Conservation (phyloP, 345 rosid species). For the Limnanthes douglasii region DNA sequence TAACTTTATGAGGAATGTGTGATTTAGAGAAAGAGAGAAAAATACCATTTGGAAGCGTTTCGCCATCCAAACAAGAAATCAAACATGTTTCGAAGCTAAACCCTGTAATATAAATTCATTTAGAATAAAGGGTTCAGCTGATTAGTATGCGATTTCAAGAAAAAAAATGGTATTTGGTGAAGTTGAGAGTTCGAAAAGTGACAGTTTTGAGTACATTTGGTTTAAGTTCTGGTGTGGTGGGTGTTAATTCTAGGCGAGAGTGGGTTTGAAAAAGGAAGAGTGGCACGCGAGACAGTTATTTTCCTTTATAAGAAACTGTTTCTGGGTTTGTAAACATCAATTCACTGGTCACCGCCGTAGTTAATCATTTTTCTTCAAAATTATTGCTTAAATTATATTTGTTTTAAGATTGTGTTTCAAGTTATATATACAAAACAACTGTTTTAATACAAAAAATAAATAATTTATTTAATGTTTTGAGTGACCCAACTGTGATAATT, state of each 20-base stretch:
- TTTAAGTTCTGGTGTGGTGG: conserved; percentile 12
- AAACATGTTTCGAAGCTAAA: conserved; percentile 28
- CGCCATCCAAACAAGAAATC: conserved; percentile 58
- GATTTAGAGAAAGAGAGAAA: too few species aligned
- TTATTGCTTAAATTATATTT: too few species aligned
- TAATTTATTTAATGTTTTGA: too few species aligned
- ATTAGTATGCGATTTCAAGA: neutral
- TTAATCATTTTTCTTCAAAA: too few species aligned
- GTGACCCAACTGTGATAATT: too few species aligned
- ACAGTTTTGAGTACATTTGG: too few species aligned
- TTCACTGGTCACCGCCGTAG: too few species aligned
- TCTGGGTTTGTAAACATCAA: too few species aligned
- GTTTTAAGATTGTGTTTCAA: too few species aligned
- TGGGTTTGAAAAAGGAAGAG: conserved; percentile 21
- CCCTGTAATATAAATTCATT: neutral
- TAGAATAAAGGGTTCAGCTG: neutral
- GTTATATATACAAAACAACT: too few species aligned
- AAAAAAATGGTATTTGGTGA: neutral
- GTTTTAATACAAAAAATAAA: too few species aligned
- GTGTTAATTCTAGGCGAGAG: conserved; percentile 20
- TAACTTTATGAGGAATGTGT: too few species aligned
- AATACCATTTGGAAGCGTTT: conserved; percentile 70
- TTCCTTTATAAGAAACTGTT: conserved; percentile 17
- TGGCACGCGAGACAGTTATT: conserved; percentile 8
- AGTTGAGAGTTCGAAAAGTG: conserved; percentile 1